Base-by-base conservation (phyloP, 1,284 basidiomycete species). In the Neonothopanus nambi region DNA sequence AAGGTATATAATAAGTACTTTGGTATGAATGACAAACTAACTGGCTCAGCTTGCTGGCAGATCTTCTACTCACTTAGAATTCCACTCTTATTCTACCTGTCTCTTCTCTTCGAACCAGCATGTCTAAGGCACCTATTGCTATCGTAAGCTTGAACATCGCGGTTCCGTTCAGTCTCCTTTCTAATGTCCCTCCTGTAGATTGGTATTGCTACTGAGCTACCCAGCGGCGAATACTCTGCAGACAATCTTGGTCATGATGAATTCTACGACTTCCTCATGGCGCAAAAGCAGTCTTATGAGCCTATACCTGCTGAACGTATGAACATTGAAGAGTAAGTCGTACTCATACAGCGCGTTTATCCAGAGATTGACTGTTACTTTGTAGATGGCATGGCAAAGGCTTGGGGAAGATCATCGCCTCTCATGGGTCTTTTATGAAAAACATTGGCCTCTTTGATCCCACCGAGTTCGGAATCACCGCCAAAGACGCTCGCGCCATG, bases 381-480 rank as follows among this genome's bases (percentile, higher is more conserved):
- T n/a, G 5, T 17, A 68, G 65, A 24, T 59, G 62, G 47, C 44
- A 53, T 17, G 67, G 66, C 1, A 50, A 50, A 5, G 57, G 52
- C 4, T 21, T 57, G 1, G 66, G 63, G 1, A 58, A 65, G 44
- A 47, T 70, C 35, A 30, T 55, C 26, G 54, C 65, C 5, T 56
- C 65, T 13, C 44, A 51, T 1, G 71, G 70, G 3, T 55, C 70
- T 1, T 73, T 73, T 47, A 57, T 73, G 33, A 70, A 70, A 48
- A 52, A 70, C 30, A 48, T 67, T 17, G 51, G 61, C 35, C 30
- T 56, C 2, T 72, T 73, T 53, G 71, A 73, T 55, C 48, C 63
- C 47, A 17, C 68, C 7, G 70, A 72, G 51, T 71, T 73, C 42
- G 70, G 71, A 0, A 63, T 72, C 38, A 59, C 64, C 0, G 39